These are phyloP conservation scores for Geotrichum cucujoidarum DNA, from an alignment of 1,139 yeast species.

Conservation along the genomic window DNA sequence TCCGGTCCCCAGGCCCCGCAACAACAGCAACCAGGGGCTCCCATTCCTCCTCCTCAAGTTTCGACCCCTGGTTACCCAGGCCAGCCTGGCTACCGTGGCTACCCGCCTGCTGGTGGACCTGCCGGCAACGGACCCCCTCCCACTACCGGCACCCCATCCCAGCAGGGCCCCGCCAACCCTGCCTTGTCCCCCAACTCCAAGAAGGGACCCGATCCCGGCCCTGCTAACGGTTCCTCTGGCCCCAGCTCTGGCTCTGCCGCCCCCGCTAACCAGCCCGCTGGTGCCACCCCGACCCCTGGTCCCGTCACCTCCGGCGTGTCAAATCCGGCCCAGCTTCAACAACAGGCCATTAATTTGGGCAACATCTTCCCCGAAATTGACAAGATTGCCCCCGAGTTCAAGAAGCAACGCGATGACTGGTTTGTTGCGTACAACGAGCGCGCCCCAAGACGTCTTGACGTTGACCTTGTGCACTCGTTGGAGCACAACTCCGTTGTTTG, in stretches of 20 bases:
- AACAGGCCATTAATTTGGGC: constrained; percentile 31
- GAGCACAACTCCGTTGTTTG: constrained; percentile 94
- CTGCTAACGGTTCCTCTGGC: constrained; percentile 23
- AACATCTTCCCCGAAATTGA: constrained; percentile 79
- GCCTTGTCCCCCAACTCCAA: constrained; percentile 20
- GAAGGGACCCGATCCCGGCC: constrained; percentile 21
- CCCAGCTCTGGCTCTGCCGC: constrained; percentile 20
- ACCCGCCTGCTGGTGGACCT: constrained; percentile 13
- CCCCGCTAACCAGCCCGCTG: constrained; percentile 19
- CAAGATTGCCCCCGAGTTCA: constrained; percentile 67
- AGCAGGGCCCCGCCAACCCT: constrained; percentile 1
- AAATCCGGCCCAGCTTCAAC: constrained; percentile 33
- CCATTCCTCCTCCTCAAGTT: constrained; percentile 24
- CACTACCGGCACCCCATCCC: not conserved
- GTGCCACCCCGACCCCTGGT: constrained; percentile 21
- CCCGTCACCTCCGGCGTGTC: constrained; percentile 7
- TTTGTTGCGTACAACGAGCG: constrained; percentile 89
- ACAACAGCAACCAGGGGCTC: constrained; percentile 21
- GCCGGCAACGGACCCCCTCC: constrained; percentile 15
- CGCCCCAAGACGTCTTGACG: constrained; percentile 68
- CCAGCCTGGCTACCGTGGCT: constrained; percentile 4
- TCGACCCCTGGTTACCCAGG: not conserved
- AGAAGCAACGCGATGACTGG: constrained; percentile 82
- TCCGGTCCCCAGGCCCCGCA: constrained; percentile 20
- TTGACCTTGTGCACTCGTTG: constrained; percentile 81